phyloP scores from a whole-genome alignment of 2,329 filamentous ascomycete genomes.

The Pestalotiopsis sp. region DNA sequence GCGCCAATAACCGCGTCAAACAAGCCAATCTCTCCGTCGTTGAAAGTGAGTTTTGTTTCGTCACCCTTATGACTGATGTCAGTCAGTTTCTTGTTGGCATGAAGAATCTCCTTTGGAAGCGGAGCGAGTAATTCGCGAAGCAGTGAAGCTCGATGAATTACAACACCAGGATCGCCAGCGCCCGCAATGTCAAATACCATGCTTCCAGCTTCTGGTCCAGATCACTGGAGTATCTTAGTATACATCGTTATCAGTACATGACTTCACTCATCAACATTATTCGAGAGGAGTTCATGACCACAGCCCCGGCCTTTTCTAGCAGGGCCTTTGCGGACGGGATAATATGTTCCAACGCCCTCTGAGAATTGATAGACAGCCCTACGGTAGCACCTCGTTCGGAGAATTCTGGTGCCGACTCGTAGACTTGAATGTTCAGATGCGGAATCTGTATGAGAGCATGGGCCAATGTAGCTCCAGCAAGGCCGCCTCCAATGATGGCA shows the following conservation, averaged over 20 bases:
- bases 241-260: slow-evolving; percentile 1
- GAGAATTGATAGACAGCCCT: slow-evolving; percentile 16
- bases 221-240: slow-evolving; percentile 9
- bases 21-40: slow-evolving; percentile 14
- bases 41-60: slow-evolving; percentile 15
- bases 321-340: slow-evolving; percentile 11
- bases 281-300: slow-evolving; percentile 15
- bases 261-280: slow-evolving; percentile 9
- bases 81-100: slow-evolving; percentile 17
- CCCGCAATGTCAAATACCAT: slow-evolving; percentile 17
- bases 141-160: slow-evolving; percentile 22
- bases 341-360: slow-evolving; percentile 16
- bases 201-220: slow-evolving; percentile 14
- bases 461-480: slow-evolving; percentile 19
- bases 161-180: slow-evolving; percentile 8
- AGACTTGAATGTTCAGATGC: slow-evolving; percentile 22
- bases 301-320: slow-evolving; percentile 18
- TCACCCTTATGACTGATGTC: slow-evolving; percentile 6
- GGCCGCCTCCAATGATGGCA: slow-evolving; percentile 24
- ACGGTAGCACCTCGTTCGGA: slow-evolving; percentile 24
- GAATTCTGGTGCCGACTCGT: slow-evolving; percentile 22
- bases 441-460: slow-evolving; percentile 18
- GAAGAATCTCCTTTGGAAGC: slow-evolving; percentile 15
- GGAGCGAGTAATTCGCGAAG: slow-evolving; percentile 19
- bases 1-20: slow-evolving; percentile 23